A percentile compares a stretch with the other conserved stretches of the same genome.
These are phyloP conservation scores for Penicillium steckii DNA, from an alignment of 495 filamentous ascomycete species.

Conservation along the genomic window DNA sequence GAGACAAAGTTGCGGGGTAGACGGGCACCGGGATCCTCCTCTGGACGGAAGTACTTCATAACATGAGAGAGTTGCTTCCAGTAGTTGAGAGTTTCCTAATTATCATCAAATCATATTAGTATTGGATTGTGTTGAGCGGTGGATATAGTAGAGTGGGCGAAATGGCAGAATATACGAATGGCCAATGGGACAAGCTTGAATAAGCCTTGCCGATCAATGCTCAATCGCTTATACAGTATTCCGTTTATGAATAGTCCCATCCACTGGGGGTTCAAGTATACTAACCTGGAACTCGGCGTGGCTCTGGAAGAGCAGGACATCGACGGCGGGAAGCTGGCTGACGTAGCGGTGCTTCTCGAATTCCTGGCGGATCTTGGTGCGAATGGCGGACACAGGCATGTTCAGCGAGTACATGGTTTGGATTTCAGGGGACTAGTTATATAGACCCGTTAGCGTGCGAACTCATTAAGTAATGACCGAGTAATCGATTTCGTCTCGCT, in stretches of 20 bases:
- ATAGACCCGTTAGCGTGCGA: neutral
- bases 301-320: slow-evolving; percentile 84
- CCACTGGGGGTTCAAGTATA: too few relatives aligned
- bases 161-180: too few relatives aligned
- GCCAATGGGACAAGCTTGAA: too few relatives aligned
- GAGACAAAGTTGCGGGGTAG: slow-evolving; percentile 85
- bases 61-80: slow-evolving; percentile 97
- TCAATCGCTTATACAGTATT: too few relatives aligned
- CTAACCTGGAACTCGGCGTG: slow-evolving; percentile 84
- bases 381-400: slow-evolving; percentile 81
- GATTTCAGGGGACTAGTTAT: slow-evolving; percentile 81
- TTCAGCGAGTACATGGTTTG: slow-evolving; percentile 93
- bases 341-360: slow-evolving; percentile 96
- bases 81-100: slow-evolving; percentile 94
- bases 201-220: too few relatives aligned
- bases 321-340: slow-evolving; percentile 80
- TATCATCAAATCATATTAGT: slow-evolving; percentile 5
- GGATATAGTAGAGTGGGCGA: neutral
- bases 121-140: neutral
- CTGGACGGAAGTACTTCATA: slow-evolving; percentile 92
- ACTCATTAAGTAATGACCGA: too few relatives aligned
- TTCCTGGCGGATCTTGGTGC: slow-evolving; percentile 93
- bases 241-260: too few relatives aligned
- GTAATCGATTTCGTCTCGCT: too few relatives aligned
- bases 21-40: slow-evolving; percentile 76